Conservation (phyloP, 768 basidiomycete species). For the Cyclocybe cylindracea region DNA sequence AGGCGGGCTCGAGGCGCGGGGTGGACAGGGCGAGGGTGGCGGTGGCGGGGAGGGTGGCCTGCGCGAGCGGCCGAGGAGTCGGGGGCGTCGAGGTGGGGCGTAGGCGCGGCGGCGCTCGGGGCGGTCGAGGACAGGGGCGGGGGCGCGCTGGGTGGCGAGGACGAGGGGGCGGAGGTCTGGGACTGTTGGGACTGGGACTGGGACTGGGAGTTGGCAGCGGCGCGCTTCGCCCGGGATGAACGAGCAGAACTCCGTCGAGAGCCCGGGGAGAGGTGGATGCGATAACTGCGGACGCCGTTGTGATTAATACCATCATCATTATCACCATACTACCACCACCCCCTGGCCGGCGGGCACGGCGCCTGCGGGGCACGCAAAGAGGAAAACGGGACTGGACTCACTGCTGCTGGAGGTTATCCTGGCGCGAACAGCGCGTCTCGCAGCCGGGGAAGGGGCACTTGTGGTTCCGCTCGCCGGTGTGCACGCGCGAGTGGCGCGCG, state of each 20-base stretch:
- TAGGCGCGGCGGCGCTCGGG: slow-evolving; percentile 45
- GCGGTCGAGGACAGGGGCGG: slow-evolving; percentile 41
- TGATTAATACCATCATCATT: too few relatives aligned
- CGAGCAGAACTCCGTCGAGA: slow-evolving; percentile 70
- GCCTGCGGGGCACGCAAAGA: too few relatives aligned
- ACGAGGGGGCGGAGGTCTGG: slow-evolving; percentile 1
- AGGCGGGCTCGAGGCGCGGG: slow-evolving; percentile 9
- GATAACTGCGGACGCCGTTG: too few relatives aligned
- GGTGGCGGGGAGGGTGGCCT: slow-evolving; percentile 48
- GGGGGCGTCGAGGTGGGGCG: slow-evolving; percentile 43
- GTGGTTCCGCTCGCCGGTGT: slow-evolving; percentile 92
- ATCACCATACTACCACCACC: too few relatives aligned
- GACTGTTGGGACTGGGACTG: slow-evolving; percentile 25
- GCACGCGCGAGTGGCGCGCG: slow-evolving; percentile 84
- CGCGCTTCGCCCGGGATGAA: slow-evolving; percentile 51
- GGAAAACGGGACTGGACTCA: slow-evolving; percentile 27
- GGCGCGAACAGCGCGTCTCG: slow-evolving; percentile 85
- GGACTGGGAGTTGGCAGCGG: slow-evolving; percentile 27
- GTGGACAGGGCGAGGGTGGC: slow-evolving; percentile 21
- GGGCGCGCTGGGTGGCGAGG: slow-evolving; percentile 17
- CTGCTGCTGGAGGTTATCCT: slow-evolving; percentile 82
- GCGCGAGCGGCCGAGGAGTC: slow-evolving; percentile 54
- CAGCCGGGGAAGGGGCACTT: slow-evolving; percentile 95
- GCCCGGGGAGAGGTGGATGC: slow-evolving; percentile 80
- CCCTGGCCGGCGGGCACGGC: too few relatives aligned